Conservation (phyloP, 1,284 basidiomycete species). For the Phylloporus gajari region DNA sequence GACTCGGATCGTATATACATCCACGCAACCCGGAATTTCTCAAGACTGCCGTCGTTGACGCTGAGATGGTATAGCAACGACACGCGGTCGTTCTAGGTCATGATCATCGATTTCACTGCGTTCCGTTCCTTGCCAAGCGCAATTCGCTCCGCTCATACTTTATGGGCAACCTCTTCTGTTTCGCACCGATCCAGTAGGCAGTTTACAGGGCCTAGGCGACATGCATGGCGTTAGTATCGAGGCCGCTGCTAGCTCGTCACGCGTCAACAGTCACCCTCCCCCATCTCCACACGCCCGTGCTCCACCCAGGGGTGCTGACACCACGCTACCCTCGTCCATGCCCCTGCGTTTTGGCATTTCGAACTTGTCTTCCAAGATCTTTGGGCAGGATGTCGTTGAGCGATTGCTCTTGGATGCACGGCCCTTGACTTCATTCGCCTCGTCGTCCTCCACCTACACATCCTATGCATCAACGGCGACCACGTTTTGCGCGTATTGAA, state of each 20-base stretch:
- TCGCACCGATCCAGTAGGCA: too few relatives aligned
- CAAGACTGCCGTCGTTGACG: conserved; percentile 37
- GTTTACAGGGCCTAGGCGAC: too few relatives aligned
- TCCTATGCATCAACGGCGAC: conserved; percentile 22
- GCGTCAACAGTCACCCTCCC: conserved; percentile 33
- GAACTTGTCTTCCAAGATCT: conserved; percentile 44
- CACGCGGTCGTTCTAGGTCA: conserved; percentile 30
- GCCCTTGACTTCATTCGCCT: background rate
- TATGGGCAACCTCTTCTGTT: conserved; percentile 21
- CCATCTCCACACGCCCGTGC: conserved; percentile 41
- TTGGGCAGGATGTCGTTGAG: conserved; percentile 36
- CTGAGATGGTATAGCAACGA: conserved; percentile 45
- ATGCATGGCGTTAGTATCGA: conserved; percentile 2
- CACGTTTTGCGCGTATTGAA: conserved; percentile 39
- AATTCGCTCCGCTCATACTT: conserved; percentile 39
- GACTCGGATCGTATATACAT: conserved; percentile 29
- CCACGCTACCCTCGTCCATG: conserved; percentile 45
- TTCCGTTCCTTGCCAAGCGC: conserved; percentile 37
- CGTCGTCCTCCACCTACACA: conserved; percentile 15
- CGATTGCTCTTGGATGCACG: conserved; percentile 32
- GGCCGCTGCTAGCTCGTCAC: background rate
- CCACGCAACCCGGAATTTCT: conserved; percentile 29
- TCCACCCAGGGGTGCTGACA: conserved; percentile 44
- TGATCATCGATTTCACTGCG: conserved; percentile 29
- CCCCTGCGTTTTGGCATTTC: conserved; percentile 44